Evolutionary conservation across 139 green algal genomes (phyloP).

Genomic region (Chlorella sp.): DNA sequence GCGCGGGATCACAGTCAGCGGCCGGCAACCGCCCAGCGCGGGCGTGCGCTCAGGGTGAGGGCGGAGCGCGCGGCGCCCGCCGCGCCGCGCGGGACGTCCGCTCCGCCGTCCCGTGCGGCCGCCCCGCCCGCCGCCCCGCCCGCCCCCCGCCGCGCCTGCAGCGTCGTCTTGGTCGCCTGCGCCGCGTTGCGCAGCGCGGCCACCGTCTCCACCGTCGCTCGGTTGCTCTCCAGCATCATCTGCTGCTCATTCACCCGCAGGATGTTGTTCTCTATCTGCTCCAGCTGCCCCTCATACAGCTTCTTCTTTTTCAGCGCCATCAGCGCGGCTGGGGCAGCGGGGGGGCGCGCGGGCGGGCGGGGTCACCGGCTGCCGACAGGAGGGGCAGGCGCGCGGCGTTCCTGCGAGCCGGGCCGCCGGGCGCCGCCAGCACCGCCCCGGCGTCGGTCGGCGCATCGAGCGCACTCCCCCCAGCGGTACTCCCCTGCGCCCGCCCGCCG

Average conservation of each 20-base stretch:
- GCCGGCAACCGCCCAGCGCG: no score
- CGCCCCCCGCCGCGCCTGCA: conserved; percentile 46
- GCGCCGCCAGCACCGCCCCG: background rate
- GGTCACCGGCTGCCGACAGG: no score
- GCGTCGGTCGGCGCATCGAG: background rate
- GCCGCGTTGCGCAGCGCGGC: conserved; percentile 71
- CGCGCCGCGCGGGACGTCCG: no score
- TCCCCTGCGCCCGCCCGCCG: no score
- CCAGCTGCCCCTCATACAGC: conserved; percentile 86
- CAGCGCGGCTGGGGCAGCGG: conserved; percentile 60
- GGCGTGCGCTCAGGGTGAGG: no score
- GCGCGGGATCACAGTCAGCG: no score
- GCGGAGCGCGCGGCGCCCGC: no score
- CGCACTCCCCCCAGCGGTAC: background rate
- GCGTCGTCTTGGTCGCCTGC: conserved; percentile 80
- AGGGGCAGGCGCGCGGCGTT: no score
- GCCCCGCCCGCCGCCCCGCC: conserved; percentile 32
- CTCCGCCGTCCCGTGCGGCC: no score
- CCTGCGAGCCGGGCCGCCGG: no score
- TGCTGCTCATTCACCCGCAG: conserved; percentile 92
- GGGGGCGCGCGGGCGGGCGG: background rate
- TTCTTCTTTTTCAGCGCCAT: conserved; percentile 96
- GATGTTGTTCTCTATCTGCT: conserved; percentile 88
- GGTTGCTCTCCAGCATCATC: conserved; percentile 89
- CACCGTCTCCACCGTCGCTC: conserved; percentile 75